phyloP scores from a whole-genome alignment of 768 basidiomycete genomes.

The Kwoniella newhampshirensis region DNA sequence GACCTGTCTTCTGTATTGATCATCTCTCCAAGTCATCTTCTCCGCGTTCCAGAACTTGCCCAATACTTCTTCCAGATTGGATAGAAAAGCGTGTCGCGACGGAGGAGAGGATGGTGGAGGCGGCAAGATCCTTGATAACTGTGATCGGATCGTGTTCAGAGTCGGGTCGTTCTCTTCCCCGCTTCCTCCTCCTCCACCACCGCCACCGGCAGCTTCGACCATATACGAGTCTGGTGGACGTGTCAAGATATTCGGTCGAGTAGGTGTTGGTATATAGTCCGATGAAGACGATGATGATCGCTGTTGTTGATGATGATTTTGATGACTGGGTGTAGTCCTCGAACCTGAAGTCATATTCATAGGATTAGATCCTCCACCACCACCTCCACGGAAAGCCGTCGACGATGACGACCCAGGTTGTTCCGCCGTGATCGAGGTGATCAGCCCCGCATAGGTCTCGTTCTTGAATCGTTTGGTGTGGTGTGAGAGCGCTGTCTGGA shows the following conservation, averaged over 20 bases:
- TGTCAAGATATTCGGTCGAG: no score
- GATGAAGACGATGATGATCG: no score
- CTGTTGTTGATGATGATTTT: no score
- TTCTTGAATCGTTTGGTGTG: conserved; percentile 43
- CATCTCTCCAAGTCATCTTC: conserved; percentile 17
- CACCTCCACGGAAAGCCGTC: no score
- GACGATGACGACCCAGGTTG: neutral
- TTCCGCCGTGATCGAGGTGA: conserved; percentile 39
- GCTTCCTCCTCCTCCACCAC: neutral
- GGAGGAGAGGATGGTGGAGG: conserved; percentile 37
- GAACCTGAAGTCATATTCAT: neutral
- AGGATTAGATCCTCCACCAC: neutral
- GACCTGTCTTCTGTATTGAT: conserved; percentile 13
- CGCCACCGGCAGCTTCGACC: no score
- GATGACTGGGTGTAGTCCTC: no score
- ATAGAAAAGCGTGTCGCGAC: conserved; percentile 34
- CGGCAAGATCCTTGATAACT: conserved; percentile 36
- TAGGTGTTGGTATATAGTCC: no score
- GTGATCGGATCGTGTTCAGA: conserved; percentile 26
- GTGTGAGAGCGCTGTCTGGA: conserved; percentile 40
- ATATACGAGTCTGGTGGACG: no score
- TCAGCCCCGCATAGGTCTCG: conserved; percentile 47
- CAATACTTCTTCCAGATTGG: conserved; percentile 39
- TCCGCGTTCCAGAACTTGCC: conserved; percentile 39
- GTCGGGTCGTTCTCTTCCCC: conserved; percentile 1